Evolutionary conservation across 1,284 basidiomycete species (phyloP).

Genomic region (Ganoderma meredithae): DNA sequence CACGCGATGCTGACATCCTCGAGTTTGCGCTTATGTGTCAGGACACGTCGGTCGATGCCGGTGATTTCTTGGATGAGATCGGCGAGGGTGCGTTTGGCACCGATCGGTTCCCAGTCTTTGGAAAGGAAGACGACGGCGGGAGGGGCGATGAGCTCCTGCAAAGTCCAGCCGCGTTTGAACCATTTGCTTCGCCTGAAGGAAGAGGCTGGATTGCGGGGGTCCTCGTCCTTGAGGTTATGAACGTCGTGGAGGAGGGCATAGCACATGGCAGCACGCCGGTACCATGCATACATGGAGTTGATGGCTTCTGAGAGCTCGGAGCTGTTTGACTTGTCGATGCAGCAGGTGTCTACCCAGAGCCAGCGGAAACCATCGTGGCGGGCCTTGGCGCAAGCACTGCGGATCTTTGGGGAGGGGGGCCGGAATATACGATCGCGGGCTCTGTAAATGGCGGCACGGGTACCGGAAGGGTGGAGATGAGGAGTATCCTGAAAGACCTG

Average conservation of each 20-base stretch:
- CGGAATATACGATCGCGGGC: conserved; percentile 13
- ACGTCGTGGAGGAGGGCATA: conserved; percentile 31
- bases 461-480: not conserved
- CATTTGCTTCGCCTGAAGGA: conserved; percentile 25
- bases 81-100: conserved; percentile 24
- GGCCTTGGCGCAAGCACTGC: conserved; percentile 21
- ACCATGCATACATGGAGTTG: conserved; percentile 31
- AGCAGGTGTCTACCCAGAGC: conserved; percentile 30
- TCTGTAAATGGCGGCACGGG: conserved; percentile 12
- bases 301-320: conserved; percentile 31
- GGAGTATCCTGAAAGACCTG: conserved; percentile 24
- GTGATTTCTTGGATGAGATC: conserved; percentile 26
- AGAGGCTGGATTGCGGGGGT: conserved; percentile 13
- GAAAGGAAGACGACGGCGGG: conserved; percentile 28
- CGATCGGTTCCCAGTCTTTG: conserved; percentile 22
- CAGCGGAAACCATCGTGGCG: conserved; percentile 23
- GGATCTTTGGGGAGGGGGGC: conserved; percentile 22
- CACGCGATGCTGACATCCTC: conserved; percentile 30
- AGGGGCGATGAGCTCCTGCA: conserved; percentile 32
- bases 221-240: conserved; percentile 10
- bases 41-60: conserved; percentile 24
- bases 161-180: conserved; percentile 29
- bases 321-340: conserved; percentile 31
- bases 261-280: conserved; percentile 27
- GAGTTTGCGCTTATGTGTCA: conserved; percentile 22